A percentile compares a stretch with the other conserved stretches of the same genome.
Conservation (phyloP, 1,284 basidiomycete species). For the Apiotrichum akiyoshidainum region DNA sequence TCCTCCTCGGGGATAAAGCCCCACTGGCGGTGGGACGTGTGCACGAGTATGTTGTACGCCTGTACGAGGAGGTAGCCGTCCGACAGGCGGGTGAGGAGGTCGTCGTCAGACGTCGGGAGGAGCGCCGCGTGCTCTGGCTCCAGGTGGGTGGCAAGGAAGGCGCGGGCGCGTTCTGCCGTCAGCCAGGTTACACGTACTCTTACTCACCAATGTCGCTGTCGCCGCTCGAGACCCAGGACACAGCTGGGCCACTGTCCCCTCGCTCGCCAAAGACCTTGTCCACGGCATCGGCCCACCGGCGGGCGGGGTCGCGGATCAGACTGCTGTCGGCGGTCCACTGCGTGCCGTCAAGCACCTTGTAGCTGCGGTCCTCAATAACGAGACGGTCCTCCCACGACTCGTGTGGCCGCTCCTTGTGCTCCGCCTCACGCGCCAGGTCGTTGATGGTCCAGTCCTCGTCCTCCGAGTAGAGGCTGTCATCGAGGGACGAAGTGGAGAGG, state of each 20-base stretch:
- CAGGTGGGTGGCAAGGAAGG: constrained; percentile 39
- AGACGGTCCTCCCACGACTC: constrained; percentile 49
- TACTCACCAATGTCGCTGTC: constrained; percentile 60
- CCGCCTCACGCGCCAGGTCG: constrained; percentile 26
- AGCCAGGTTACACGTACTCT: background rate
- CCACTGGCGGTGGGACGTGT: constrained; percentile 40
- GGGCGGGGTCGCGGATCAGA: constrained; percentile 25
- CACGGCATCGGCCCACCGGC: constrained; percentile 40
- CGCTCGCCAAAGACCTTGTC: constrained; percentile 30
- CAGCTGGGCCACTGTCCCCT: constrained; percentile 9
- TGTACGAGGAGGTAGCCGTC: constrained; percentile 47
- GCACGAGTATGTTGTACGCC: constrained; percentile 40
- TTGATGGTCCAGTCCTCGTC: constrained; percentile 47
- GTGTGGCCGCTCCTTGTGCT: constrained; percentile 19
- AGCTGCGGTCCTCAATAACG: constrained; percentile 30
- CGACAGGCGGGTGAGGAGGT: constrained; percentile 22
- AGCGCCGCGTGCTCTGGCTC: constrained; percentile 25
- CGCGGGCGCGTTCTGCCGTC: constrained; percentile 31
- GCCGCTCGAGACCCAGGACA: constrained; percentile 35
- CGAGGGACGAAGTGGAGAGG: constrained; percentile 6
- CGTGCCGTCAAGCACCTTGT: constrained; percentile 21
- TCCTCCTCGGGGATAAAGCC: constrained; percentile 47
- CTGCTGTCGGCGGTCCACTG: constrained; percentile 23
- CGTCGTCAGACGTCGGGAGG: constrained; percentile 22
- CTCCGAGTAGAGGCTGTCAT: constrained; percentile 26